Evolutionary conservation across 2,329 filamentous ascomycete species (phyloP).

Genomic region (Leptographium procerum): DNA sequence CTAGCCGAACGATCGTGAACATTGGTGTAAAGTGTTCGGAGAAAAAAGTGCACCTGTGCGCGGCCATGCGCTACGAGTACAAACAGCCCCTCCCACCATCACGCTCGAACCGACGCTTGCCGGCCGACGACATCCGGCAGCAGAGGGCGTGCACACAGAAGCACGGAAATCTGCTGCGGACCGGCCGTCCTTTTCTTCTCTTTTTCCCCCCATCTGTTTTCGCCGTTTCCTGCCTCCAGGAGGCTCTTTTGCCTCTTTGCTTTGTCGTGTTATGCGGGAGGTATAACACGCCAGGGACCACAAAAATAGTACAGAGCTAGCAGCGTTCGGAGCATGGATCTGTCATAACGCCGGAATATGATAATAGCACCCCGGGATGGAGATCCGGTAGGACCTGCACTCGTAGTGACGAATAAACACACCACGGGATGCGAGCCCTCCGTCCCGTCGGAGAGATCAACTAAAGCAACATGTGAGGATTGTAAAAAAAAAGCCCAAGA

Average conservation of each 20-base stretch:
- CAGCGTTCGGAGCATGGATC: not conserved
- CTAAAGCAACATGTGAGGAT: not conserved
- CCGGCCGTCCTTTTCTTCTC: not conserved
- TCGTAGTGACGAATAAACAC: not conserved
- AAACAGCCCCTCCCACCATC: not conserved
- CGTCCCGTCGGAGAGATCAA: not conserved
- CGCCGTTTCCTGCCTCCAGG: not conserved
- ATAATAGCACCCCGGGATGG: not conserved
- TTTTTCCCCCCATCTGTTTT: not conserved
- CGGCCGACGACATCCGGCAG: not conserved
- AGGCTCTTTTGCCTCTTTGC: not conserved
- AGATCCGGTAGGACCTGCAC: not conserved
- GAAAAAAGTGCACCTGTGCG: not conserved
- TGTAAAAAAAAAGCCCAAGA: not conserved
- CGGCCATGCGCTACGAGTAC: not conserved
- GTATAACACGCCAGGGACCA: not conserved
- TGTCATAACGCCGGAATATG: not conserved
- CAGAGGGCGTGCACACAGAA: not conserved
- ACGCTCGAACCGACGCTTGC: slow-evolving; percentile 1
- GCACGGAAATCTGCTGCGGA: not conserved
- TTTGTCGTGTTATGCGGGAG: not conserved
- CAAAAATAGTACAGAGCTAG: not conserved
- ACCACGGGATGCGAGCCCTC: not conserved
- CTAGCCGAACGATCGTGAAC: slow-evolving; percentile 7
- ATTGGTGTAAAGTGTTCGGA: not conserved